These are phyloP conservation scores for Chimonanthus salicifolius DNA, from an alignment of 164 flowering plant species.

Conservation along the genomic window DNA sequence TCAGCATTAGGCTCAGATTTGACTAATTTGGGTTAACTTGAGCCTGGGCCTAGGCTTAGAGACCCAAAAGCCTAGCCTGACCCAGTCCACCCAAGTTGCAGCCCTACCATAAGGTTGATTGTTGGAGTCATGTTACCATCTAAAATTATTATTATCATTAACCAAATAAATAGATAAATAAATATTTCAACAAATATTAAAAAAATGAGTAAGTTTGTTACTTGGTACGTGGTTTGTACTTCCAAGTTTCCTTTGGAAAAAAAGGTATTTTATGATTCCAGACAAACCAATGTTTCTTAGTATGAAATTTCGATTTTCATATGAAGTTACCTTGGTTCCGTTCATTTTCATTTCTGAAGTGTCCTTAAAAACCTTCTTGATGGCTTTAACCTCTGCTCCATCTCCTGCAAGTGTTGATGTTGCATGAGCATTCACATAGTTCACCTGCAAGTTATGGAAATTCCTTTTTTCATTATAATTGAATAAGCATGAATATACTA, in stretches of 20 bases:
- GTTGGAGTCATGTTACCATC: background rate
- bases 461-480: background rate
- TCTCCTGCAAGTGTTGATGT: constrained; percentile 70
- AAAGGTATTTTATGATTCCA: background rate
- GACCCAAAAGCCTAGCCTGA: no score
- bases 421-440: constrained; percentile 63
- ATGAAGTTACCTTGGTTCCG: constrained; percentile 42
- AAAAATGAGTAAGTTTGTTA: background rate
- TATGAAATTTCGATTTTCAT: background rate
- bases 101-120: no score
- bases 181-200: background rate
- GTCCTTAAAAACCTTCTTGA: constrained; percentile 57
- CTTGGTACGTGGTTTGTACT: background rate
- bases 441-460: constrained; percentile 37
- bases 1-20: no score
- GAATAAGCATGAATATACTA: background rate
- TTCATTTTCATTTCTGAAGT: constrained; percentile 66
- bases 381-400: constrained; percentile 61
- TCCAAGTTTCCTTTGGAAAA: background rate
- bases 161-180: no score
- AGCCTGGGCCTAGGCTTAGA: no score
- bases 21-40: no score
- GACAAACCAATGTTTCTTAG: no score
- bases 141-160: no score
- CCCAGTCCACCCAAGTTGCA: no score